phyloP scores from a whole-genome alignment of 768 basidiomycete genomes.

The Russula sp. region DNA sequence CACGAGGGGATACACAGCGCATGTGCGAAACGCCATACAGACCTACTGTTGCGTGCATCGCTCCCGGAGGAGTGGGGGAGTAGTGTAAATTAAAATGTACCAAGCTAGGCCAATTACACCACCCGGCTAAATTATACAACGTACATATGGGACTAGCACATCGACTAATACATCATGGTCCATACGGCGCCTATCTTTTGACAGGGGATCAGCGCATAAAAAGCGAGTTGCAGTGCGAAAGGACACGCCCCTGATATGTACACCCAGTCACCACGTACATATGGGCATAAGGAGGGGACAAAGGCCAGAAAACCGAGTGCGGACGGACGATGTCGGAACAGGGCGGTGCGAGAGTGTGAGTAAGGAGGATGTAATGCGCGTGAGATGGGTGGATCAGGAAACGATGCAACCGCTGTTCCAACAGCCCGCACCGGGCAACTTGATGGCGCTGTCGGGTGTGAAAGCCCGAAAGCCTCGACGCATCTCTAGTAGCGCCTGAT shows the following conservation, averaged over 20 bases:
- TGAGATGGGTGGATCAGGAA: background rate
- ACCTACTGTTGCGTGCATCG: background rate
- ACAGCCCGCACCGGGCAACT: constrained; percentile 12
- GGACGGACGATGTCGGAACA: background rate
- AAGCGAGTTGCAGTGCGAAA: background rate
- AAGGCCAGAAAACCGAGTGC: background rate
- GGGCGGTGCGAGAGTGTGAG: background rate
- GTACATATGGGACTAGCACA: background rate
- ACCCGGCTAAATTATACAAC: background rate
- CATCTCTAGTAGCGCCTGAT: background rate
- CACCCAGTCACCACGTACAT: background rate
- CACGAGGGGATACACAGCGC: background rate
- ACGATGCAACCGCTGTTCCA: constrained; percentile 11
- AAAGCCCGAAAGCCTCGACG: constrained; percentile 2
- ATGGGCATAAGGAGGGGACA: background rate
- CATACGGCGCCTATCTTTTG: constrained; percentile 1
- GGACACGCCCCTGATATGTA: background rate
- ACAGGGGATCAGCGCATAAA: background rate
- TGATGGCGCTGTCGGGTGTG: background rate
- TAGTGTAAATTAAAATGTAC: background rate
- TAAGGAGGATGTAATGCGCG: background rate
- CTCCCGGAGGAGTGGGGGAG: background rate
- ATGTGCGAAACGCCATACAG: background rate
- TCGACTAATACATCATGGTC: background rate
- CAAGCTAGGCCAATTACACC: background rate